Conservation (phyloP, 371 early-diverging fungal genomes). For the Apophysomyces ossiformis region DNA sequence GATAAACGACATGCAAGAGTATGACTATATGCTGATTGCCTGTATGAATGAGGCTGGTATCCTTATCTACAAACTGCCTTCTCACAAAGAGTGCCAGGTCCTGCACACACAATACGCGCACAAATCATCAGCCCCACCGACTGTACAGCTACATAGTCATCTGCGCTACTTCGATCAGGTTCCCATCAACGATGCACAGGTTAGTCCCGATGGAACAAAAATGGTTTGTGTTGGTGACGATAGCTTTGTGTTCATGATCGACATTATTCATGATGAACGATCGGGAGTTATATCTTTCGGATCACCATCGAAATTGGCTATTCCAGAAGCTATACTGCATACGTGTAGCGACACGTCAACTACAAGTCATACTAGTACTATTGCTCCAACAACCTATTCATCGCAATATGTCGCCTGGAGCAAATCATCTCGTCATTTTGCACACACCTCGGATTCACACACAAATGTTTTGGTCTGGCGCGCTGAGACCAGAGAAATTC, state of each 20-base stretch:
- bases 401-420: constrained; percentile 67
- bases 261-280: constrained; percentile 31
- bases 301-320: constrained; percentile 15
- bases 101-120: constrained; percentile 9
- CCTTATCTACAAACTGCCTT: constrained; percentile 47
- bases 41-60: constrained; percentile 59
- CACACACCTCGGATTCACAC: constrained; percentile 62
- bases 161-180: constrained; percentile 48
- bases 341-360: not conserved
- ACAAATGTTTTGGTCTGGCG: constrained; percentile 57
- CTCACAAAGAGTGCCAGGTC: constrained; percentile 33
- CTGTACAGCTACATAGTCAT: constrained; percentile 33
- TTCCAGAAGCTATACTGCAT: constrained; percentile 14
- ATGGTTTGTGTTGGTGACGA: constrained; percentile 62
- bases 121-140: constrained; percentile 3
- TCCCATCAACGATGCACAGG: constrained; percentile 59
- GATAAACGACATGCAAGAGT: constrained; percentile 11
- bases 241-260: constrained; percentile 36
- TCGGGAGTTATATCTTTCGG: constrained; percentile 22
- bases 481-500: constrained; percentile 40
- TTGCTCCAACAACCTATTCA: constrained; percentile 19
- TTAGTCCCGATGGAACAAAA: constrained; percentile 53
- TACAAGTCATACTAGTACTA: too few relatives aligned
- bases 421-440: constrained; percentile 55
- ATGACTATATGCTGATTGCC: constrained; percentile 35